phyloP scores from a whole-genome alignment of 148 eudicot genomes.

The Simmondsia chinensis region DNA sequence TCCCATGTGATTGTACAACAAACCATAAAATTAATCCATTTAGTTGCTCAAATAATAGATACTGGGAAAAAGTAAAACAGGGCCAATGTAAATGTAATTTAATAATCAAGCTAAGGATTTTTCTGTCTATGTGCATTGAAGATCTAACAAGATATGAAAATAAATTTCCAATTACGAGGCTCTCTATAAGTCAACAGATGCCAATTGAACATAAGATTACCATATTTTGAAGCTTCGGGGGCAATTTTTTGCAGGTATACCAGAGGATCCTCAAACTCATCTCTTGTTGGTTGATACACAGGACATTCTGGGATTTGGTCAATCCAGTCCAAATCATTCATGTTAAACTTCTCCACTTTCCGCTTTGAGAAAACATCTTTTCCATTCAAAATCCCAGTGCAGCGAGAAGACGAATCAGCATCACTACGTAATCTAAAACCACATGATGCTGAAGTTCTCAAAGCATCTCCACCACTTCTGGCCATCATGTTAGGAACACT shows the following conservation, averaged over 20 bases:
- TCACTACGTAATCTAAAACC: conserved; percentile 36
- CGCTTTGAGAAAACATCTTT: conserved; percentile 30
- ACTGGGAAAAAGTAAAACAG: too few relatives aligned
- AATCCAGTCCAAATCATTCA: conserved; percentile 57
- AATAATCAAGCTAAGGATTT: too few relatives aligned
- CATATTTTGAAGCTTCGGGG: conserved; percentile 89
- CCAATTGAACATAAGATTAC: conserved; percentile 23
- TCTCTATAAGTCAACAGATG: not conserved
- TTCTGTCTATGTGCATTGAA: too few relatives aligned
- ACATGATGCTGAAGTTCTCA: conserved; percentile 62
- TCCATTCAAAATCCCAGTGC: conserved; percentile 25
- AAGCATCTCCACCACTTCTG: conserved; percentile 72
- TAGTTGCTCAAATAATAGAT: too few relatives aligned
- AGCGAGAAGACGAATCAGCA: conserved; percentile 17
- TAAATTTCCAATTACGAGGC: too few relatives aligned
- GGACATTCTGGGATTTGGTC: conserved; percentile 78
- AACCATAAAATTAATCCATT: too few relatives aligned
- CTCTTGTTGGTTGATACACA: conserved; percentile 60
- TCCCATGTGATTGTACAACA: too few relatives aligned
- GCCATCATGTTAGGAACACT: conserved; percentile 32
- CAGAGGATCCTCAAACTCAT: conserved; percentile 92
- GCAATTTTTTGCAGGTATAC: conserved; percentile 81
- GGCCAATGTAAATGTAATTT: too few relatives aligned
- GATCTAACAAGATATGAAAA: too few relatives aligned
- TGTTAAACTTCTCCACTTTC: conserved; percentile 52